These are phyloP conservation scores for Penicillium daleae DNA, from an alignment of 495 filamentous ascomycete genomes.

Conservation along the genomic window DNA sequence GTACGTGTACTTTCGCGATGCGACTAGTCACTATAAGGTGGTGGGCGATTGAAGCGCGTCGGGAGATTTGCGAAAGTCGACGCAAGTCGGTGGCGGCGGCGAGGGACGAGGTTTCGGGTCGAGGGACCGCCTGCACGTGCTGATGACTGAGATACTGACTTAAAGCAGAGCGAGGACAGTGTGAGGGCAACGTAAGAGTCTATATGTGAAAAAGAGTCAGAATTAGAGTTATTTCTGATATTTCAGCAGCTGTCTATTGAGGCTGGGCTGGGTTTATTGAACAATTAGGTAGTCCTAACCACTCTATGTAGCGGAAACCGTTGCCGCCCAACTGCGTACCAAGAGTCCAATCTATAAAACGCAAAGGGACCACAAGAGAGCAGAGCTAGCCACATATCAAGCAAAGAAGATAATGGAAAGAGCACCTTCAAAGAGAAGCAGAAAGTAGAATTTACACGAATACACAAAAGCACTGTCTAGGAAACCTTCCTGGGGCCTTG, in stretches of 20 bases:
- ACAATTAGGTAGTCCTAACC: not conserved
- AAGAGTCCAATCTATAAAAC: not conserved
- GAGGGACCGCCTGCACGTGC: constrained; percentile 21
- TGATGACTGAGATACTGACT: not conserved
- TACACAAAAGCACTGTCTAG: not conserved
- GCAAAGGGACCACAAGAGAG: not conserved
- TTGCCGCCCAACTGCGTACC: not conserved
- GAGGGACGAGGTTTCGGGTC: constrained; percentile 14
- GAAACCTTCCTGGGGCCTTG: constrained; percentile 6
- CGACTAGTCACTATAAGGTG: constrained; percentile 1
- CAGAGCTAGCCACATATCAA: not conserved
- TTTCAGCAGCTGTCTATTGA: too few relatives aligned
- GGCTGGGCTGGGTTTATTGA: too few relatives aligned
- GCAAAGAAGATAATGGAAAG: not conserved
- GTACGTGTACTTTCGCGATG: constrained; percentile 11
- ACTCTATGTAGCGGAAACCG: not conserved
- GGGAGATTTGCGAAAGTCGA: not conserved
- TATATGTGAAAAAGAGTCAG: not conserved
- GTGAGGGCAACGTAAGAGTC: not conserved
- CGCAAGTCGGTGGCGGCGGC: constrained; percentile 16
- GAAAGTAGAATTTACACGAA: constrained; percentile 20
- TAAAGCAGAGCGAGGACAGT: not conserved
- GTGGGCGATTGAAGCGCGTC: not conserved
- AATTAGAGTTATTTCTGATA: not conserved
- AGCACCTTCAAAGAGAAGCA: not conserved